Percentiles rank a stretch among this genome's conserved stretches.
phyloP scores from a whole-genome alignment of 805 yeast species.

The Ogataea nakhonphanomensis region DNA sequence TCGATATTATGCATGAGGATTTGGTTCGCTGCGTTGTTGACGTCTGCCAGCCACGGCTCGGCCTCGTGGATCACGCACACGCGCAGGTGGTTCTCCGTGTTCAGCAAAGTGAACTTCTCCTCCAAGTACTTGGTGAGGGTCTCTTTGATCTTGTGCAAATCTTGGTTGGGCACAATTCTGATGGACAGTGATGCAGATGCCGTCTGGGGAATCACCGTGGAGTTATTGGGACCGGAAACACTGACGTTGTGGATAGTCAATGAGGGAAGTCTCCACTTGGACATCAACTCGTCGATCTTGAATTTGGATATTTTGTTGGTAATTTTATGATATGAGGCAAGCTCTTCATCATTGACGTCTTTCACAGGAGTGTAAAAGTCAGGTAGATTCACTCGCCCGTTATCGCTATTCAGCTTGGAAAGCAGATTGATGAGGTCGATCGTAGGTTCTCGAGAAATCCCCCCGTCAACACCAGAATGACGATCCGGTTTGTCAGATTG shows the following conservation, averaged over 20 bases:
- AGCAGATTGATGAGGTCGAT: slow-evolving; percentile 76
- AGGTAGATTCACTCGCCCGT: slow-evolving; percentile 59
- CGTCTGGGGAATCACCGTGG: slow-evolving; percentile 82
- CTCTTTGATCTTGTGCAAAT: slow-evolving; percentile 52
- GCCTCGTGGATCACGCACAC: slow-evolving; percentile 76
- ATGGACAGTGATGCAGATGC: slow-evolving; percentile 77
- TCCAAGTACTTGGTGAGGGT: slow-evolving; percentile 46
- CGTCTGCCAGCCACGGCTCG: slow-evolving; percentile 95
- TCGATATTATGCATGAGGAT: slow-evolving; percentile 59
- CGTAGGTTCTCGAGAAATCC: slow-evolving; percentile 83
- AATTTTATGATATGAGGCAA: slow-evolving; percentile 59
- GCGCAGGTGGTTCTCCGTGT: slow-evolving; percentile 58
- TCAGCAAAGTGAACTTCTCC: slow-evolving; percentile 44
- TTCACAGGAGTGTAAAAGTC: slow-evolving; percentile 67
- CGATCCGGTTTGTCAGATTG: slow-evolving; percentile 77
- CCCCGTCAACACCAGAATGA: slow-evolving; percentile 97
- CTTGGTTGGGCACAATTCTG: slow-evolving; percentile 88
- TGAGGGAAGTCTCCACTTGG: slow-evolving; percentile 89
- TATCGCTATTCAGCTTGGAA: slow-evolving; percentile 56
- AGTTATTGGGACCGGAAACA: slow-evolving; percentile 87
- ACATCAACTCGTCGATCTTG: slow-evolving; percentile 52
- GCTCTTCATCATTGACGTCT: slow-evolving; percentile 56
- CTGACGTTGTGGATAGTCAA: slow-evolving; percentile 78
- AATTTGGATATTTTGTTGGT: slow-evolving; percentile 33
- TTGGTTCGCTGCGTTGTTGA: slow-evolving; percentile 67